Conservation (phyloP, 345 rosid genomes). For the Gossypium arboreum region DNA sequence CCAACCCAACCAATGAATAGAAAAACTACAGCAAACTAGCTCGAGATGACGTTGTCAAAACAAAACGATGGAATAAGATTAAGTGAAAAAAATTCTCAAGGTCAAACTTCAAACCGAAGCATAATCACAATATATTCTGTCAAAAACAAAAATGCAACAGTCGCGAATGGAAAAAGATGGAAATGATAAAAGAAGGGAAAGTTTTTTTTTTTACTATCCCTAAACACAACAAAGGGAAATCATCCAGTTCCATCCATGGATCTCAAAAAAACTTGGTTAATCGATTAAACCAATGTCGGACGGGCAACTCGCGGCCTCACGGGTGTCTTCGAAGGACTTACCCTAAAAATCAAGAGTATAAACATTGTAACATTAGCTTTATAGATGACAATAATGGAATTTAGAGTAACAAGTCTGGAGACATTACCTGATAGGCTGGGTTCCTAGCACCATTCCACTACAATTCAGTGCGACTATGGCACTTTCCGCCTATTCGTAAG, state of each 20-base stretch:
- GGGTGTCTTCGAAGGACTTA: conserved; percentile 83
- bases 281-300: conserved; percentile 31
- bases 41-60: not conserved
- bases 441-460: conserved; percentile 66
- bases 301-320: conserved; percentile 70
- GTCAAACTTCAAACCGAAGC: conserved; percentile 34
- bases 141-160: conserved; percentile 28
- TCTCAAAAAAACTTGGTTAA: conserved; percentile 16
- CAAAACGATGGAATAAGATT: conserved; percentile 3
- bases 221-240: conserved; percentile 33
- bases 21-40: not conserved
- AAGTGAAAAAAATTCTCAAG: not conserved
- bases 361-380: not conserved
- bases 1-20: too few relatives aligned
- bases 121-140: conserved; percentile 33
- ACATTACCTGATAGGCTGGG: conserved; percentile 64
- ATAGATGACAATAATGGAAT: not conserved
- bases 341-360: conserved; percentile 34
- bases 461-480: conserved; percentile 73
- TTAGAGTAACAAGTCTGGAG: not conserved
- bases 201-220: conserved; percentile 35
- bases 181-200: conserved; percentile 31
- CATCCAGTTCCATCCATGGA: conserved; percentile 30
- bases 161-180: conserved; percentile 33
- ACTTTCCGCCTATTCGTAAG: conserved; percentile 66